Evolutionary conservation across 1,284 basidiomycete genomes (phyloP), one percentile per base, ranked within the genome.

Genomic region (Leccinum subrobustum): DNA sequence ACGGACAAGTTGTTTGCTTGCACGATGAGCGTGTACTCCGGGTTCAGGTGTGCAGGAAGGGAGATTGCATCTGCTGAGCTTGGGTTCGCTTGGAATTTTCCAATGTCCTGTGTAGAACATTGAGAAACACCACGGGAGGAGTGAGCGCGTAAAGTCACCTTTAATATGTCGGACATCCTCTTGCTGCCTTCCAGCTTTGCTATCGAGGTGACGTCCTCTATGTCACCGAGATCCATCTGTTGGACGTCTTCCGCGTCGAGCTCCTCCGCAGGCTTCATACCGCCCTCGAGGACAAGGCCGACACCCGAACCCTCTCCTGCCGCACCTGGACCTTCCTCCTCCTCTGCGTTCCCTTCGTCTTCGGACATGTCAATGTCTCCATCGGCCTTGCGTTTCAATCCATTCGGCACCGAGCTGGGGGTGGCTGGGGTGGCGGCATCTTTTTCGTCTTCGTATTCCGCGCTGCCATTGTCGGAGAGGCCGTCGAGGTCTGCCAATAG

Each of bases 1-100:
- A 99, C 97, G 1, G 95, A 95, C 62, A 98, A 81, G 77, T 99
- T 99, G 80, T 99, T 99, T 12, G 96, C 94, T 67, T 93, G 88
- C 3, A 99, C 97, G 68, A 99, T 98, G 61, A 99, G 82, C 63
- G 90, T 88, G 77, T 99, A 99, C 76, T 99, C 97, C 1, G 94
- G 93, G 72, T 96, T 96, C 64, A 96, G 84, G 74, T 96, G 94
- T 0, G 94, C 86, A 12, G 93, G 92, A 44, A 83, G 80, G 2
- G 83, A 83, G 83, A 88, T 92, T 66, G 88, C 85, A 64, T 95
- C 90, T 11, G 86, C 82, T 1, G 93, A 88, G 54, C 87, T 88
- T 2, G 90, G 90, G 58, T 89, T 87, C 0, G 80, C 81, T 63
- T 90, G 87, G 75, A 91, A 98, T 68, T 92, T 89, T 68, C 89